Conservation (phyloP, 768 basidiomycete genomes). For the Tremella fuciformis region DNA sequence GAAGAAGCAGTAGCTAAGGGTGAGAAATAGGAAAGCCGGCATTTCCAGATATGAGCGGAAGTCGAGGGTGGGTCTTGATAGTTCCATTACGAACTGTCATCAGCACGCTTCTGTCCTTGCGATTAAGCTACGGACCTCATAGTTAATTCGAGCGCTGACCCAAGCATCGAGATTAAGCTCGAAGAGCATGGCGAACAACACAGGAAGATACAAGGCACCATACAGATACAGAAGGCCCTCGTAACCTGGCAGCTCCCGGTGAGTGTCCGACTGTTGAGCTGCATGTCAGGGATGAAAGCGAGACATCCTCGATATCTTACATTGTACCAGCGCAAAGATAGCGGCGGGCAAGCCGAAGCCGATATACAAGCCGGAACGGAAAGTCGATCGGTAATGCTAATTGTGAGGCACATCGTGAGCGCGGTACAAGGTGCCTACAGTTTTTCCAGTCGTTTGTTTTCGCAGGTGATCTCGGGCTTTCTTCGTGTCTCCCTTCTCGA, state of each 20-base stretch:
- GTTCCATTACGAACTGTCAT: constrained; percentile 54
- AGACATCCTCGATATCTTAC: constrained; percentile 54
- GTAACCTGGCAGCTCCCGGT: constrained; percentile 65
- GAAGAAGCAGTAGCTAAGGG: constrained; percentile 77
- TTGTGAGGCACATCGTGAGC: not conserved
- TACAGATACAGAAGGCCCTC: constrained; percentile 74
- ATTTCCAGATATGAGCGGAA: constrained; percentile 77
- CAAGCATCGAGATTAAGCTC: constrained; percentile 81
- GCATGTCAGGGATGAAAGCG: not conserved
- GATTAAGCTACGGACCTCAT: constrained; percentile 63
- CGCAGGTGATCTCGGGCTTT: constrained; percentile 69
- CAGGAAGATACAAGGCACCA: constrained; percentile 67
- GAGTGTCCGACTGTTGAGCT: constrained; percentile 63
- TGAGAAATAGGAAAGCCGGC: constrained; percentile 72
- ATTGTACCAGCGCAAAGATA: constrained; percentile 62
- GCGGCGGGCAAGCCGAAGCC: constrained; percentile 72
- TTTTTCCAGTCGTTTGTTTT: constrained; percentile 49
- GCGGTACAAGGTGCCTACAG: constrained; percentile 24
- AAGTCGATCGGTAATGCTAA: constrained; percentile 55
- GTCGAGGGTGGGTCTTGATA: constrained; percentile 71
- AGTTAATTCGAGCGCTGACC: constrained; percentile 75
- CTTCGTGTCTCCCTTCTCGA: constrained; percentile 75
- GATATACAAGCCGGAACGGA: constrained; percentile 68
- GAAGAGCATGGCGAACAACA: constrained; percentile 71
- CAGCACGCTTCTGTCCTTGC: constrained; percentile 24